A percentile compares a stretch with the other conserved stretches of the same genome.
phyloP scores from a whole-genome alignment of 768 basidiomycete species.

The Boletellus ananas region DNA sequence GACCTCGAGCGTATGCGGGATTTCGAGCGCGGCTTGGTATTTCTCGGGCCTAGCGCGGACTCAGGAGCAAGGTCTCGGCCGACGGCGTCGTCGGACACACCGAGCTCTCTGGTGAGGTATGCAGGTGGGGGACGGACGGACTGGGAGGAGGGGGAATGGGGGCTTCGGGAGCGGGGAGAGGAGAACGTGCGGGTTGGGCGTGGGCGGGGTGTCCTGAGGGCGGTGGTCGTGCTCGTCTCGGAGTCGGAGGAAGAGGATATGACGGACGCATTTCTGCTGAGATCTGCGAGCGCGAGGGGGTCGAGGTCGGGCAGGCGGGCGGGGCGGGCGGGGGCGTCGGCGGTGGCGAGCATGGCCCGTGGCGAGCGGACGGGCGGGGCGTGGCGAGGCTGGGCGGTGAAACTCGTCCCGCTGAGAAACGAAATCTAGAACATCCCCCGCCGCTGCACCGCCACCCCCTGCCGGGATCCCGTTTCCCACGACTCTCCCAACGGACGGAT shows the following conservation, averaged over 20 bases:
- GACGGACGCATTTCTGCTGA: conserved; percentile 74
- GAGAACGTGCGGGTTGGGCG: conserved; percentile 62
- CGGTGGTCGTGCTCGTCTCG: conserved; percentile 38
- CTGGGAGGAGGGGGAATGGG: conserved; percentile 37
- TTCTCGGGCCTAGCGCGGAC: neutral
- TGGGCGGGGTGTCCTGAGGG: conserved; percentile 42
- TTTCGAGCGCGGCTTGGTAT: conserved; percentile 35
- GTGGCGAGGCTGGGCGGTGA: too few species aligned
- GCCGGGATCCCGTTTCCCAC: conserved; percentile 1
- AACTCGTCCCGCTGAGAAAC: conserved; percentile 12
- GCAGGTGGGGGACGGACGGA: conserved; percentile 43
- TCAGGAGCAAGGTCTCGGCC: conserved; percentile 11
- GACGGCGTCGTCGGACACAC: conserved; percentile 32
- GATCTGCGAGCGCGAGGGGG: conserved; percentile 51
- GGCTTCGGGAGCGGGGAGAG: conserved; percentile 57
- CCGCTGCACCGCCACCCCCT: conserved; percentile 23
- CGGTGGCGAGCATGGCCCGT: neutral
- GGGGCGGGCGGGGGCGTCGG: neutral
- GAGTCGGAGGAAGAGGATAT: conserved; percentile 66
- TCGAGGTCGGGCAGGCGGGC: conserved; percentile 9
- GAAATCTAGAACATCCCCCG: conserved; percentile 3
- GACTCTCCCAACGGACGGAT: too few species aligned
- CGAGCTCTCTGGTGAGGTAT: conserved; percentile 58
- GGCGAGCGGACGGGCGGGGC: too few species aligned
- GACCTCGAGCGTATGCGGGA: conserved; percentile 39